Conservation (phyloP, 2,329 filamentous ascomycete species). For the Chaetomium sp. region DNA sequence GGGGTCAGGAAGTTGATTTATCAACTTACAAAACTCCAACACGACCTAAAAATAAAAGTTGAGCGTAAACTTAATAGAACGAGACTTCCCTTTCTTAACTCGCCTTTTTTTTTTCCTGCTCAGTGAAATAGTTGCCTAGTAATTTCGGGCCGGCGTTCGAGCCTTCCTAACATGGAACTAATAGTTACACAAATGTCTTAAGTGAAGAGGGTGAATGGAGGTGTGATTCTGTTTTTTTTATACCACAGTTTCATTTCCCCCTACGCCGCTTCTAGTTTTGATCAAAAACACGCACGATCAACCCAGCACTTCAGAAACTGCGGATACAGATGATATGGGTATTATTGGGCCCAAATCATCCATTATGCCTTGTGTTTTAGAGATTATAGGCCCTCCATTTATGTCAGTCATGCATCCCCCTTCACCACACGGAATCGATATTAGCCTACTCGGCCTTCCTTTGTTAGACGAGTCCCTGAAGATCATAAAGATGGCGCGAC, state of each 20-base stretch:
- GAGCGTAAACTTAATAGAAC: too few relatives aligned
- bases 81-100: too few relatives aligned
- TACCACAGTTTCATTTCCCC: neutral
- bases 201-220: neutral
- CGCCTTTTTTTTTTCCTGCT: too few relatives aligned
- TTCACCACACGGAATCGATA: neutral
- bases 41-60: too few relatives aligned
- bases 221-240: neutral
- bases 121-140: too few relatives aligned
- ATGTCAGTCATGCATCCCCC: neutral
- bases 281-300: neutral
- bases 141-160: too few relatives aligned
- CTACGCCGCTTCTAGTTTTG: neutral
- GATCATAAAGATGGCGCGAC: constrained; percentile 9
- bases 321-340: neutral
- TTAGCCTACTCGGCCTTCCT: constrained; percentile 9
- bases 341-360: too few relatives aligned
- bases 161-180: too few relatives aligned
- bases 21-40: too few relatives aligned
- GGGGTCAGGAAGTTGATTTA: neutral
- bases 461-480: neutral
- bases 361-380: neutral
- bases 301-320: neutral
- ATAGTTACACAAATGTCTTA: too few relatives aligned
- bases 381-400: neutral